Evolutionary conservation across 169 alveolate species (phyloP).

Genomic region (Plasmodium inui): DNA sequence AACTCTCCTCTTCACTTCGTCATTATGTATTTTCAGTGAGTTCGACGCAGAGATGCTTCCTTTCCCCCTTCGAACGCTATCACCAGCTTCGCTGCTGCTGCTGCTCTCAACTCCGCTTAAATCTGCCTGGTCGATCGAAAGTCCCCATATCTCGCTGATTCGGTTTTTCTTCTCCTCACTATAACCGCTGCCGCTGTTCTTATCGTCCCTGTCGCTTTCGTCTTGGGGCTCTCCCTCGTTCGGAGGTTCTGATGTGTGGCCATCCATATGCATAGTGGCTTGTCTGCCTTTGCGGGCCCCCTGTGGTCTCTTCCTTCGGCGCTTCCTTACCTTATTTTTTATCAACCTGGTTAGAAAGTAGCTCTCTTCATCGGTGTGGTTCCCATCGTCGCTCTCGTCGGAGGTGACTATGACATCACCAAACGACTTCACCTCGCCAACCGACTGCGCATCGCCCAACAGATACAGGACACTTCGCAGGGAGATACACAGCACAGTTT

Average conservation of each 20-base stretch:
- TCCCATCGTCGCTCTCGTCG: background rate
- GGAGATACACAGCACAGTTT: conserved; percentile 35
- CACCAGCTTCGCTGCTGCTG: background rate
- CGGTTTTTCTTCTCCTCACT: background rate
- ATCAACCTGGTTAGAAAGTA: background rate
- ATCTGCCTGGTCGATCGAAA: conserved; percentile 30
- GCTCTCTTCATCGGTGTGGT: conserved; percentile 9
- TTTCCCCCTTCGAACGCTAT: background rate
- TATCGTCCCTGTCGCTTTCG: background rate
- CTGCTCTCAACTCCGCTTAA: background rate
- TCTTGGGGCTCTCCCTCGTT: background rate
- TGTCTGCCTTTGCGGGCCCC: background rate
- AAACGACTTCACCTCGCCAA: background rate
- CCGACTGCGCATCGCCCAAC: background rate
- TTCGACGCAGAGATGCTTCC: background rate
- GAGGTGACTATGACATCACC: background rate
- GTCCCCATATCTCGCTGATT: conserved; percentile 26
- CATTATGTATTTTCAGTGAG: background rate
- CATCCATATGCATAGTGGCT: background rate
- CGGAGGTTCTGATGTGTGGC: background rate
- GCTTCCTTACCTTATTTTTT: conserved; percentile 16
- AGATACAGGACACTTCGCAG: conserved; percentile 9
- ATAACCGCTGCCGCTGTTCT: background rate
- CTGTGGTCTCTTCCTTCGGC: background rate
- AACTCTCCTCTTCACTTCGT: background rate